Evolutionary conservation across 2,329 filamentous ascomycete species (phyloP), one percentile per base, ranked within the genome.

Genomic region (Teratosphaeria viscida): DNA sequence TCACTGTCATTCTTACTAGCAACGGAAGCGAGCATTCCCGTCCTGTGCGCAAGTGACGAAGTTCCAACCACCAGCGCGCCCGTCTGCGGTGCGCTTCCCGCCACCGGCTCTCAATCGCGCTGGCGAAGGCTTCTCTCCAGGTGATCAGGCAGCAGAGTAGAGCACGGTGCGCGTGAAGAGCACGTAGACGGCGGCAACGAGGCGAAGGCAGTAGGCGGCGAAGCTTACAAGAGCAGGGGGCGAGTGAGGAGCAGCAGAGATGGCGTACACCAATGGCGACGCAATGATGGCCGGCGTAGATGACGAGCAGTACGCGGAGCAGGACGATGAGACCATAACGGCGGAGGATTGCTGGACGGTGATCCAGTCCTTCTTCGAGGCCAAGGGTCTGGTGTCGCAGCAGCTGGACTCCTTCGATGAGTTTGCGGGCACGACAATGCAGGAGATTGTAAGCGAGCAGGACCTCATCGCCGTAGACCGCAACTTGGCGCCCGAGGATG

Each of bases 371-470:
- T 97, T 96, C 80, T 99, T 99, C 78, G 90, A 96, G 68, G 84
- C 86, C 63, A 99, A 97, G 77, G 92, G 94, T 70, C 82, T 99
- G 35, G 94, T 96, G 26, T 96, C 94, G 16, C 92, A 99, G 76
- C 94, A 99, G 79, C 86, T 97, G 63, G 92, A 97, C 74, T 99
- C 95, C 0, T 99, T 96, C 77, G 91, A 99, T 76, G 92, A 97
- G 73, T 99, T 99, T 71, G 92, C 94, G 60, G 86, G 88, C 61
- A 91, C 89, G 26, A 96, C 92, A 0, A 92, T 99, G 76, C 92
- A 97, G 71, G 90, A 96, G 68, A 85, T 99, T 61, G 88, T 99
- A 61, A 87, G 91, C 69, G 94, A 97, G 74, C 92, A 96, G 73
- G 90, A 89, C 49, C 85, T 87, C 65, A 87, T 97, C 62, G 91